Base-by-base conservation (phyloP, 306 rosid species). In the Gastrolobium bilobum region DNA sequence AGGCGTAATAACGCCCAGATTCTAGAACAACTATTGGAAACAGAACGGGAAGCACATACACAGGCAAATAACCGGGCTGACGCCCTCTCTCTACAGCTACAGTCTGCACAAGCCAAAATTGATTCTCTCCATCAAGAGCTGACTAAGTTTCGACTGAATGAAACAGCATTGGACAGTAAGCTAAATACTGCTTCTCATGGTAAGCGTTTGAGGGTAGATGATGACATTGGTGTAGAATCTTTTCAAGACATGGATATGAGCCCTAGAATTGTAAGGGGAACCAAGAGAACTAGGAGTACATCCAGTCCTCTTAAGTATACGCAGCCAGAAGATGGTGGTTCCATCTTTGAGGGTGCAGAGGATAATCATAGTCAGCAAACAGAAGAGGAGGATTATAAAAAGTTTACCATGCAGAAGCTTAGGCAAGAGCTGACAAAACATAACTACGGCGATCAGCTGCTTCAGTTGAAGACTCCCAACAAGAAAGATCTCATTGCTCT, bases 391-490 rank as follows among this genome's bases (percentile, higher is more conserved):
- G 98, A 96, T 43, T 88, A 91, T 68, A 96, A 78, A 9, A 96
- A 83, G 85, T 91, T 96, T 82, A 96, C 99, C 0, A n/a, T 93
- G 7, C 90, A 77, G 83, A 90, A 87, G 81, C 96, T 96, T 13
- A 96, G 91, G 90, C 98, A 91, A 79, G 99, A 96, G 73, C 93
- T 96, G 46, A 96, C 99, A 29, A 93, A 93, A 65, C 92, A 89
- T 61, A 93, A 93, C 82, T 87, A 75, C 43, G 99, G 98, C 14
- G 96, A 91, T 34, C 93, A 90, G 75, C 86, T 95, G 71, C 97
- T 95, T 7, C 84, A 86, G 79, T 66, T 95, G 88, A 95, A 86
- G 86, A 91, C 87, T 82, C 92, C 99, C 37, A 85, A 72, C 81
- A 95, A 91, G 82, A 91, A 81, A 78, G 99, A 93, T 15, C 81